phyloP scores from a whole-genome alignment of 2,329 filamentous ascomycete species.

The Hypoxylon sp. region DNA sequence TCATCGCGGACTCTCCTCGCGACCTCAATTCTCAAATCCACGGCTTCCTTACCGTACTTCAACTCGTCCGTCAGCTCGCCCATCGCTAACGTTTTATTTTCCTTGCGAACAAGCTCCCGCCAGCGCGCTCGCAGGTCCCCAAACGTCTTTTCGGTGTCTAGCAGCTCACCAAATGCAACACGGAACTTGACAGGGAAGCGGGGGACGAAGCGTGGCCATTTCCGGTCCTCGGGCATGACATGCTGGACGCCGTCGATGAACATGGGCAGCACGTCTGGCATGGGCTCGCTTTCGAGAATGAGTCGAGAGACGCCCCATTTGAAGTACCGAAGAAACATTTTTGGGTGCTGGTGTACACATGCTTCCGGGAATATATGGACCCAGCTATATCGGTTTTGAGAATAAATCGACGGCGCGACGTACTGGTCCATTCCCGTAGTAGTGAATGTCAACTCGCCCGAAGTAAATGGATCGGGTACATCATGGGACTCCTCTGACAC shows the following conservation, averaged over 20 bases:
- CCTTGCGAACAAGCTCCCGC: conserved; percentile 74
- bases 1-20: conserved; percentile 83
- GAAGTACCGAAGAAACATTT: conserved; percentile 91
- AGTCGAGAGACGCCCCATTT: conserved; percentile 96
- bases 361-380: conserved; percentile 97
- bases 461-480: conserved; percentile 68
- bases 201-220: conserved; percentile 85
- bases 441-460: conserved; percentile 68
- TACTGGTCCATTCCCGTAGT: conserved; percentile 78
- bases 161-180: conserved; percentile 83
- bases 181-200: conserved; percentile 78
- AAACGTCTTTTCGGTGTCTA: conserved; percentile 82
- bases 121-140: conserved; percentile 82
- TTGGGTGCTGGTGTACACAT: conserved; percentile 88
- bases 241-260: conserved; percentile 93
- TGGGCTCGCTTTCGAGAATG: conserved; percentile 89
- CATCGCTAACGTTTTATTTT: conserved; percentile 58
- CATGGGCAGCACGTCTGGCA: conserved; percentile 91
- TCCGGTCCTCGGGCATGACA: conserved; percentile 87
- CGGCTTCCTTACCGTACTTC: conserved; percentile 80
- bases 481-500: conserved; percentile 45
- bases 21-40: conserved; percentile 83
- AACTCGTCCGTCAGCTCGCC: conserved; percentile 78
- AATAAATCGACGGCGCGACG: conserved; percentile 79
- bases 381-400: conserved; percentile 82